Evolutionary conservation across 441 rosid genomes (phyloP).

Genomic region (Lepidium campestre): DNA sequence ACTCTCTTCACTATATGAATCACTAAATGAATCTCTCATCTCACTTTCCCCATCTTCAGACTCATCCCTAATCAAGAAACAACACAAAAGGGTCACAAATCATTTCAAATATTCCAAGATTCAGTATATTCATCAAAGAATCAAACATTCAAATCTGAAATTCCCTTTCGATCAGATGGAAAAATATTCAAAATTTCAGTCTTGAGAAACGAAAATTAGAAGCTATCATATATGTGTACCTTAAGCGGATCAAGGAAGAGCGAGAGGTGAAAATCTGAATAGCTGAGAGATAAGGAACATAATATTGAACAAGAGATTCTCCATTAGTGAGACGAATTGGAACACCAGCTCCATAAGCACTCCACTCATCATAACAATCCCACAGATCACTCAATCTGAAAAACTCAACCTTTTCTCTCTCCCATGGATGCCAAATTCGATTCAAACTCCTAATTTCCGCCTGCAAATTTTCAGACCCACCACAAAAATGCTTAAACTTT

Average conservation of each 20-base stretch:
- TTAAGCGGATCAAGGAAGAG: conserved; percentile 51
- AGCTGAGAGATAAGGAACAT: conserved; percentile 94
- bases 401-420: conserved; percentile 77
- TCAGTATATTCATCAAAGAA: background rate
- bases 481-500: background rate
- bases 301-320: conserved; percentile 84
- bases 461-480: conserved; percentile 31
- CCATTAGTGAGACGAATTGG: conserved; percentile 53
- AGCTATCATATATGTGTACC: conserved; percentile 26
- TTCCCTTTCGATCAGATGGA: no score
- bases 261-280: conserved; percentile 83
- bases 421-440: conserved; percentile 86
- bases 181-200: no score
- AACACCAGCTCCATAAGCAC: conserved; percentile 97
- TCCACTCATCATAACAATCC: conserved; percentile 93
- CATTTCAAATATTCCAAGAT: background rate
- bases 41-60: conserved; percentile 72
- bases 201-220: background rate
- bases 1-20: conserved; percentile 80
- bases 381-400: conserved; percentile 78
- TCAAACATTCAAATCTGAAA: background rate
- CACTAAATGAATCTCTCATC: conserved; percentile 64
- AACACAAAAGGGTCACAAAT: background rate
- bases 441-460: conserved; percentile 74
- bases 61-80: conserved; percentile 55